Conservation (phyloP, 371 early-diverging fungal genomes). For the Syncephalastrum racemosum region DNA sequence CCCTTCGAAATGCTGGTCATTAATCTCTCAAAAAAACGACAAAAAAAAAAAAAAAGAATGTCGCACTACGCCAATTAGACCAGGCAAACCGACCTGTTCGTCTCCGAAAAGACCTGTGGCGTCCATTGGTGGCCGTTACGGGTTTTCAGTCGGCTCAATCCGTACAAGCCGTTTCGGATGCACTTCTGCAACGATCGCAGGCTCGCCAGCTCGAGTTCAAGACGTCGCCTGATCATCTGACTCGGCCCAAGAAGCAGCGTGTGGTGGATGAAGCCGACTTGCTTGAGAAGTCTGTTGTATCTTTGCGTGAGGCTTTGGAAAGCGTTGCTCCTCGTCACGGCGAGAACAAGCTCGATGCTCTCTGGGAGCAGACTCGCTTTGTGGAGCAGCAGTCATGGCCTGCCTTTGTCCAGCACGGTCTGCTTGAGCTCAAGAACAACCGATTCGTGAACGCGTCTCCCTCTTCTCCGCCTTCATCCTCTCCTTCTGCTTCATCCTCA, state of each 20-base stretch:
- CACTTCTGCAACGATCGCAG: constrained; percentile 53
- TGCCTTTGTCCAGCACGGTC: constrained; percentile 44
- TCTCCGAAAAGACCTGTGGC: constrained; percentile 63
- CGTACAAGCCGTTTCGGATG: constrained; percentile 59
- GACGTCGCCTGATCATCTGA: constrained; percentile 35
- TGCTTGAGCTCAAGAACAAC: constrained; percentile 43
- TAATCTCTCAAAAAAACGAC: background rate
- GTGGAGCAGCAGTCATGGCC: constrained; percentile 49
- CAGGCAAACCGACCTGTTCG: constrained; percentile 37
- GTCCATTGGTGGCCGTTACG: constrained; percentile 56
- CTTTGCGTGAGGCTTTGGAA: constrained; percentile 45
- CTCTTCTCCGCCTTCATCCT: too few species aligned
- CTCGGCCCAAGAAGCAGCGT: constrained; percentile 50
- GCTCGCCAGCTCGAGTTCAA: constrained; percentile 36
- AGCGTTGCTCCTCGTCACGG: constrained; percentile 20
- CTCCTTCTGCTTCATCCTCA: too few species aligned
- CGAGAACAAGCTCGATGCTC: constrained; percentile 30
- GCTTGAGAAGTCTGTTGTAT: constrained; percentile 36
- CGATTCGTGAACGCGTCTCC: constrained; percentile 26
- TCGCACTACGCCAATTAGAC: constrained; percentile 40
- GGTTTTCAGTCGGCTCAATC: constrained; percentile 50
- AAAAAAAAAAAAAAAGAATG: constrained; percentile 31
- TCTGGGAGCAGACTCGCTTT: constrained; percentile 51
- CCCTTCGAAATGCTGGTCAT: background rate
- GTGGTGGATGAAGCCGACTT: constrained; percentile 37